Evolutionary conservation across 2,329 filamentous ascomycete genomes (phyloP).

Genomic region (Geosmithia flava): DNA sequence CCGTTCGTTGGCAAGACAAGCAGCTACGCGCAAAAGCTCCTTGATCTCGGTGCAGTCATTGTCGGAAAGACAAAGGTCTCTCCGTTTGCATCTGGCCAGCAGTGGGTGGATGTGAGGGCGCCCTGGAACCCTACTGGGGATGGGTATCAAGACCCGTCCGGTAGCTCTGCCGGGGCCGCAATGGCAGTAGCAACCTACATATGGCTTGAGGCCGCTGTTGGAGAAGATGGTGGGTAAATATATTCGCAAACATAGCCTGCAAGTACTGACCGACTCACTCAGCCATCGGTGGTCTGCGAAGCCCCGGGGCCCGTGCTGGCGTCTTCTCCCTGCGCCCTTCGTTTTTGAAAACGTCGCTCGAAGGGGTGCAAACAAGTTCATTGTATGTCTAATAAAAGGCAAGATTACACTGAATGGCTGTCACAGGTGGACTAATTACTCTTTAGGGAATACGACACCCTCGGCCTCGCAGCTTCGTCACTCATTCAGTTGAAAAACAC

Average conservation of each 20-base stretch:
- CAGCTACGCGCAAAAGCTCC: slow-evolving; percentile 36
- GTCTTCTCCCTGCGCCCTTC: slow-evolving; percentile 16
- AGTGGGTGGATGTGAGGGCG: slow-evolving; percentile 27
- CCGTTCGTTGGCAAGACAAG: slow-evolving; percentile 29
- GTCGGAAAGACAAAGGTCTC: slow-evolving; percentile 40
- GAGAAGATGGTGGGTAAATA: slow-evolving; percentile 17
- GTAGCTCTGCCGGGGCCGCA: slow-evolving; percentile 24
- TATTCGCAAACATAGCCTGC: not conserved
- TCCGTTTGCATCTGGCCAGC: slow-evolving; percentile 29
- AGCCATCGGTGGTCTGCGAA: slow-evolving; percentile 9
- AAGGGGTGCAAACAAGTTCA: slow-evolving; percentile 7
- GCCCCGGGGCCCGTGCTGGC: slow-evolving; percentile 11
- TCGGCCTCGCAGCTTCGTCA: slow-evolving; percentile 11
- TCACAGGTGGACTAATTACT: not conserved
- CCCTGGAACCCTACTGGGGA: slow-evolving; percentile 35
- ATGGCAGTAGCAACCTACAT: slow-evolving; percentile 23
- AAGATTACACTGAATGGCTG: not conserved
- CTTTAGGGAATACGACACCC: slow-evolving; percentile 8
- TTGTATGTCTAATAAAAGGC: slow-evolving; percentile 7
- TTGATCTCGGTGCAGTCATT: slow-evolving; percentile 46
- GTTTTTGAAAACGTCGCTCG: slow-evolving; percentile 3
- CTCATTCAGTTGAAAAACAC: slow-evolving; percentile 11
- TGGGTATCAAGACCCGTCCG: slow-evolving; percentile 23
- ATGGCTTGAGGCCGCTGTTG: slow-evolving; percentile 25
- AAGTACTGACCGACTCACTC: slow-evolving; percentile 8